Base-by-base conservation (phyloP, 129 eudicot genomes). In the Saussurea involucrata region DNA sequence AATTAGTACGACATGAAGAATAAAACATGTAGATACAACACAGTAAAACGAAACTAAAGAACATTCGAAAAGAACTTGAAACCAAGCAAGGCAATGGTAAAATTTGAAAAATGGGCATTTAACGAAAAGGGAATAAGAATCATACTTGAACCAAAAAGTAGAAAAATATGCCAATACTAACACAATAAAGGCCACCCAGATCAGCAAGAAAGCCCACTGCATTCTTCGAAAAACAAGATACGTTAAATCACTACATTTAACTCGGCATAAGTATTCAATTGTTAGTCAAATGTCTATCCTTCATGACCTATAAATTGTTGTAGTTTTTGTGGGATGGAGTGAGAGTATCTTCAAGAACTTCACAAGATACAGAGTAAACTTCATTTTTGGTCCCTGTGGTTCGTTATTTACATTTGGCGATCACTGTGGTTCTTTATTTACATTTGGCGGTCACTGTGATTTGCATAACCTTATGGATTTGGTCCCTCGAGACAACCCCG, bases 181-280 rank as follows among this genome's bases (percentile, higher is more conserved):
- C 53, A 88, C 97, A 91, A 82, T 82, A 91, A 78, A 94, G 96
- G 78, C 98, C 98, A 64, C 96, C 98, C 53, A 94, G 58, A 80
- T 94, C 96, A 46, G 98, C 98, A 79, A 94, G 98, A 82, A 94
- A 94, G 83, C 97, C 88, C 84, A 94, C 98, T 94, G 97, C 88
- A 91, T 79, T 77, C 78, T 81, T 72, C 69, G 69, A 78, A 84
- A 71, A 83, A 78, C 73, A 75, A 79, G 36, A 81, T 44, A 46
- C 15, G 76, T 80, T 73, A 87, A 49, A 78, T 55, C 69, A 80
- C 66, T 78, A 77, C 5, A 27, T 8, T 46, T 32, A 53, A 66
- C 34, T 20, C 29, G 0, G 33, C 68, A 11, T 2, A 36, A 71
- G 21, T 60, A 8, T 70, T 37, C 2, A 11, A 78, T 42, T 42